Percentiles rank a stretch among this genome's conserved stretches.
phyloP scores from a whole-genome alignment of 805 yeast genomes.

The Candida pseudofarinosa region DNA sequence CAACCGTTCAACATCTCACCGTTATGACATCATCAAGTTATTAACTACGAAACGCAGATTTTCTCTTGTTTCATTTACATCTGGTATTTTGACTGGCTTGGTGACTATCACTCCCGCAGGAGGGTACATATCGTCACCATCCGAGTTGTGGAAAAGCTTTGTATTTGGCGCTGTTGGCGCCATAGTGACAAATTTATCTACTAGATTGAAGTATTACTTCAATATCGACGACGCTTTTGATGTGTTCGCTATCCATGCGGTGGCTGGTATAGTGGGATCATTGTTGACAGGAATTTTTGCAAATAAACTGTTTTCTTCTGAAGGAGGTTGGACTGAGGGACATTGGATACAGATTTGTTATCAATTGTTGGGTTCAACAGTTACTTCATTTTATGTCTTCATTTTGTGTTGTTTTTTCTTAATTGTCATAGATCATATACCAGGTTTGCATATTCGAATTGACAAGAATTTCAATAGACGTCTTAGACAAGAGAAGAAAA shows the following conservation, averaged over 20 bases:
- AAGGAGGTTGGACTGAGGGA: constrained; percentile 40
- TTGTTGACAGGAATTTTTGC: constrained; percentile 40
- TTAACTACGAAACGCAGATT: constrained; percentile 17
- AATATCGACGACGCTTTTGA: constrained; percentile 41
- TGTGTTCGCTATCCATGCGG: constrained; percentile 41
- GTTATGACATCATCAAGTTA: constrained; percentile 14
- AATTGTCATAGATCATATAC: constrained; percentile 34
- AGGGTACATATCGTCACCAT: constrained; percentile 32
- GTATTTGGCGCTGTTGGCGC: constrained; percentile 40
- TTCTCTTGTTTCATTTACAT: constrained; percentile 36
- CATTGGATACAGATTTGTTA: constrained; percentile 40
- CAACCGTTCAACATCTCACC: constrained; percentile 10
- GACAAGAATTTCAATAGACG: constrained; percentile 37
- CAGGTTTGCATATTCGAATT: constrained; percentile 39
- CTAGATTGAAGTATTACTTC: constrained; percentile 36
- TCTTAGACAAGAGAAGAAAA: constrained; percentile 12
- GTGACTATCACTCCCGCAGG: constrained; percentile 43
- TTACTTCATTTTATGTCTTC: constrained; percentile 32
- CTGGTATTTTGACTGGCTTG: constrained; percentile 39
- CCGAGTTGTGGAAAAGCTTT: constrained; percentile 38
- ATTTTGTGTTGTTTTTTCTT: constrained; percentile 27
- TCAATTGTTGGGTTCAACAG: constrained; percentile 34
- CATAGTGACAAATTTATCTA: constrained; percentile 30
- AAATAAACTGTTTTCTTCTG: constrained; percentile 22
- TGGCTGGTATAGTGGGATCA: constrained; percentile 39